phyloP scores from a whole-genome alignment of 768 basidiomycete species.

The Tulasnella sp. region DNA sequence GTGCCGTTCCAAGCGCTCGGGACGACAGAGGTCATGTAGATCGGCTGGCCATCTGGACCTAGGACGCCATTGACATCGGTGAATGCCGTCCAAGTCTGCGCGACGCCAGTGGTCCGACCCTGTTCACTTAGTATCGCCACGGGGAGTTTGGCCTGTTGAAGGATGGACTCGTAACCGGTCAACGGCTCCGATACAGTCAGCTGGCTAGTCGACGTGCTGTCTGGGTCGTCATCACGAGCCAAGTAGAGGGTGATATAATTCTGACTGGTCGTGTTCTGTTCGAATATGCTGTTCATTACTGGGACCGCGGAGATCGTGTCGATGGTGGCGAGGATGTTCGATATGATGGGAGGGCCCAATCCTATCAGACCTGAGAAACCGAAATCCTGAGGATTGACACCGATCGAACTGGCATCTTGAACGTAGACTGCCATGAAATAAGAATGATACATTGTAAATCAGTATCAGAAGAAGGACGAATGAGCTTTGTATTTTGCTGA shows the following conservation, averaged over 20 bases:
- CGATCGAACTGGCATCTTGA: no score
- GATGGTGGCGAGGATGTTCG: no score
- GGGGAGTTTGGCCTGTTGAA: constrained; percentile 47
- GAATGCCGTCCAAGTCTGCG: constrained; percentile 53
- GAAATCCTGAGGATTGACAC: no score
- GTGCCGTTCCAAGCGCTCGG: no score
- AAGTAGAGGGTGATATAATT: constrained; percentile 66
- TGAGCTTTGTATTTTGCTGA: no score
- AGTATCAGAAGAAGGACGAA: no score
- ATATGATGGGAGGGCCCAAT: no score
- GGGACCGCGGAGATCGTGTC: no score
- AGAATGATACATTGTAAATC: no score
- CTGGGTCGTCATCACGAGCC: constrained; percentile 46
- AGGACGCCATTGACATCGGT: constrained; percentile 45
- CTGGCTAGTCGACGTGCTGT: constrained; percentile 45
- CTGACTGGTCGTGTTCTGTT: constrained; percentile 40
- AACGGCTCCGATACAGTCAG: constrained; percentile 58
- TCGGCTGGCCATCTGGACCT: constrained; percentile 62
- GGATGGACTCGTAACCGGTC: constrained; percentile 51
- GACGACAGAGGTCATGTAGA: constrained; percentile 29
- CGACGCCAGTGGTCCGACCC: constrained; percentile 28
- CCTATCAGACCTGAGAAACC: no score
- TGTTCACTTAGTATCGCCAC: constrained; percentile 34
- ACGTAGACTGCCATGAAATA: no score
- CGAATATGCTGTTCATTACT: no score